phyloP scores from a whole-genome alignment of 176 grass and related monocot genomes.

The Carex scoparia region DNA sequence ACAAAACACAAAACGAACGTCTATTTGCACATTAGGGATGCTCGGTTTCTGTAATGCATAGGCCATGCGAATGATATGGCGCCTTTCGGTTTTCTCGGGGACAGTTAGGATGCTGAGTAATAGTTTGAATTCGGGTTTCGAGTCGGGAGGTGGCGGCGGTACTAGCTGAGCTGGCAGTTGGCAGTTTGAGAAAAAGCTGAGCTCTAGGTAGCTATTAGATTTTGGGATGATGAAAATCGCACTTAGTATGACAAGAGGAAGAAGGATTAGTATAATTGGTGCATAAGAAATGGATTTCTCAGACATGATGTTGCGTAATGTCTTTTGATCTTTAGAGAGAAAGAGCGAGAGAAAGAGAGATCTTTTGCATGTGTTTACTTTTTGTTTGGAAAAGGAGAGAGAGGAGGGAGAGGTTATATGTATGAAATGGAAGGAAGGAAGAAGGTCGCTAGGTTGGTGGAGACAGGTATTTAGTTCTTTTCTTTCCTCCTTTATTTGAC shows the following conservation, averaged over 20 bases:
- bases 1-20: slow-evolving; percentile 61
- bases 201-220: background rate
- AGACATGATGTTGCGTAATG: slow-evolving; percentile 13
- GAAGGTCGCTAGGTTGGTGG: slow-evolving; percentile 3
- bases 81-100: slow-evolving; percentile 47
- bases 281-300: slow-evolving; percentile 12
- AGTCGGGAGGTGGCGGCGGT: background rate
- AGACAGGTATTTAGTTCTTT: background rate
- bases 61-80: slow-evolving; percentile 59
- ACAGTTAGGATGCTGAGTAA: slow-evolving; percentile 57
- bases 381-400: slow-evolving; percentile 18
- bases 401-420: background rate
- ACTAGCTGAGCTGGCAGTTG: background rate
- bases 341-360: background rate
- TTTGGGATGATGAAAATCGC: background rate
- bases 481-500: background rate
- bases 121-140: slow-evolving; percentile 48
- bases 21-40: slow-evolving; percentile 36
- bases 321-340: background rate
- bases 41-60: slow-evolving; percentile 29
- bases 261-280: background rate
- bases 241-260: slow-evolving; percentile 10
- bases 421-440: background rate
- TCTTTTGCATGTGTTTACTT: background rate
- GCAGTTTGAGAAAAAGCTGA: background rate